Conservation (phyloP, 805 yeast species). For the Wickerhamiella bombiphila region DNA sequence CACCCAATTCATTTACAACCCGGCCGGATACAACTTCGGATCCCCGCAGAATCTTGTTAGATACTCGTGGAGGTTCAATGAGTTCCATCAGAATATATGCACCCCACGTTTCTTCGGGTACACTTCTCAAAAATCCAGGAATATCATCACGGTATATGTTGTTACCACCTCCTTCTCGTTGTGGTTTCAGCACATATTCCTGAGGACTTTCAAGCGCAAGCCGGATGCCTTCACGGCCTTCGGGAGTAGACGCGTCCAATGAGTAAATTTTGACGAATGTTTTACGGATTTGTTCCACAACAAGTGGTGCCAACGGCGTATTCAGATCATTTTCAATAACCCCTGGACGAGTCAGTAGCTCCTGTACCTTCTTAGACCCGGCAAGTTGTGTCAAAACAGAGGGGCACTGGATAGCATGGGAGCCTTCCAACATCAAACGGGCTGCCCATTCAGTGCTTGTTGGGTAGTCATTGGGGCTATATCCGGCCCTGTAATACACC, state of each 20-base stretch:
- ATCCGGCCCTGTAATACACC: constrained; percentile 82
- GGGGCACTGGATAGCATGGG: constrained; percentile 83
- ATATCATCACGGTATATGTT: constrained; percentile 80
- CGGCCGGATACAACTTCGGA: constrained; percentile 52
- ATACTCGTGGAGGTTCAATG: constrained; percentile 57
- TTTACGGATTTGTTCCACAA: constrained; percentile 24
- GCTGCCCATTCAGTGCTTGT: constrained; percentile 60
- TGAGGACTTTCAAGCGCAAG: constrained; percentile 57
- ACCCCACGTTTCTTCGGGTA: constrained; percentile 65
- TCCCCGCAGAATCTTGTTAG: constrained; percentile 58
- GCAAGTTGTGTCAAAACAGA: constrained; percentile 75
- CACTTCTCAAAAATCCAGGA: constrained; percentile 46
- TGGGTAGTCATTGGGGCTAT: constrained; percentile 69
- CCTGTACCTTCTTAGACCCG: constrained; percentile 91
- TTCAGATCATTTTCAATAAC: constrained; percentile 34
- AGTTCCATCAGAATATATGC: constrained; percentile 91
- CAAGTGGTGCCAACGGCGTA: constrained; percentile 19
- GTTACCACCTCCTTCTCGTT: constrained; percentile 98
- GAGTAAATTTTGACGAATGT: constrained; percentile 87
- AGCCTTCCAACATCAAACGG: constrained; percentile 54
- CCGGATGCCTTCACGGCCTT: constrained; percentile 47
- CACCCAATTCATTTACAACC: constrained; percentile 79
- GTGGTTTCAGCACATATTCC: constrained; percentile 81
- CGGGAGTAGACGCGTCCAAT: constrained; percentile 45
- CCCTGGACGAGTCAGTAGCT: constrained; percentile 49